A percentile compares a stretch with the other conserved stretches of the same genome.
phyloP scores from a whole-genome alignment of 352 stramenopile genomes.

The Phytophthora pinifolia region DNA sequence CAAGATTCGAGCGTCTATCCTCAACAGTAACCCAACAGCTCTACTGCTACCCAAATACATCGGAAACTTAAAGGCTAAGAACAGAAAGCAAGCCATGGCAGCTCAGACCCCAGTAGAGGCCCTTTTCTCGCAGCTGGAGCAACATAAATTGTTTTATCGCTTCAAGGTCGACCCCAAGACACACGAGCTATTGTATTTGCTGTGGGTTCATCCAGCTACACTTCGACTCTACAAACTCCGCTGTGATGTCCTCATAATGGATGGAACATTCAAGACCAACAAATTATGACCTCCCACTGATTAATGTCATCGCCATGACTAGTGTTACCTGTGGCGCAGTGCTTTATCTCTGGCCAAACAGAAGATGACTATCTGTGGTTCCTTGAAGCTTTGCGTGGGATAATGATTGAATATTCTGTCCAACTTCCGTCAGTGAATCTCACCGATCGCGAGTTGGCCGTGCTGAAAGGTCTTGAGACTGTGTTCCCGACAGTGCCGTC shows the following conservation, averaged over 20 bases:
- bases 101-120: background rate
- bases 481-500: background rate
- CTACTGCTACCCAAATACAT: constrained; percentile 1
- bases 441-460: background rate
- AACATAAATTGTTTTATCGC: background rate
- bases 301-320: background rate
- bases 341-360: background rate
- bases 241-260: constrained; percentile 1
- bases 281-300: constrained; percentile 4
- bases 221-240: background rate
- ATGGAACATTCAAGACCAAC: background rate
- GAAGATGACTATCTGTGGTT: background rate
- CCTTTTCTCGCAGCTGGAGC: too few species aligned
- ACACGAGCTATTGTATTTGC: background rate
- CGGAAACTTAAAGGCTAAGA: background rate
- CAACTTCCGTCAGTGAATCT: background rate
- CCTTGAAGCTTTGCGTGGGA: too few species aligned
- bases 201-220: background rate
- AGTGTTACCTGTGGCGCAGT: background rate
- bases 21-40: background rate
- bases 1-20: background rate
- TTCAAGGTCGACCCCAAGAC: background rate
- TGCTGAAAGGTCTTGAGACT: background rate
- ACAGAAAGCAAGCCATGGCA: background rate
- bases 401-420: too few species aligned